A percentile compares a stretch with the other conserved stretches of the same genome.
phyloP scores from a whole-genome alignment of 1,284 basidiomycete genomes.

The Schizophyllum commune region DNA sequence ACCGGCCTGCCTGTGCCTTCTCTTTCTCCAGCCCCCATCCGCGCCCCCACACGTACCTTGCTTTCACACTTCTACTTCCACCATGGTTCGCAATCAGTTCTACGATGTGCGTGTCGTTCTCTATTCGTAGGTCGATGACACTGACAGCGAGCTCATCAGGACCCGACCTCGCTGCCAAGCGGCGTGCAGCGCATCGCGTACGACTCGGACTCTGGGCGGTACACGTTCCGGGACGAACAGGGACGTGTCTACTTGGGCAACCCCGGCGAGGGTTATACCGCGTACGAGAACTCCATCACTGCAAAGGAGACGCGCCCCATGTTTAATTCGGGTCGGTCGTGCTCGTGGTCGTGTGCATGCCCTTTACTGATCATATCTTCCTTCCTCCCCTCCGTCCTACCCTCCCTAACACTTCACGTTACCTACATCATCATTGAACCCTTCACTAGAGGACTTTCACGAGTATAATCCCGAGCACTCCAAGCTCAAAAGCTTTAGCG shows the following conservation, averaged over 20 bases:
- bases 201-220: conserved; percentile 42
- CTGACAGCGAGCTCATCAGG: conserved; percentile 22
- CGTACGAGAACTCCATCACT: neutral
- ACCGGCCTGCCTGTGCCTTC: neutral
- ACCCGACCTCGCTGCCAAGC: conserved; percentile 39
- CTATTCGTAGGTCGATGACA: neutral
- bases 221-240: conserved; percentile 30
- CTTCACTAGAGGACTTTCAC: neutral
- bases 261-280: neutral
- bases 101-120: neutral
- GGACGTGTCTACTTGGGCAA: neutral
- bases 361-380: neutral
- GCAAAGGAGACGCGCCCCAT: neutral
- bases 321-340: neutral
- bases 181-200: conserved; percentile 45
- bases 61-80: neutral
- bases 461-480: neutral
- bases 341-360: neutral
- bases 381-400: neutral
- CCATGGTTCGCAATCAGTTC: neutral
- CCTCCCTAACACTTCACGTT: too few relatives aligned
- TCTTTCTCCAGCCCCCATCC: neutral
- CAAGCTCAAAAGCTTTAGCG: neutral
- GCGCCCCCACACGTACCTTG: neutral
- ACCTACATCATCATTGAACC: neutral